Conservation (phyloP, 202 grass and related monocot species). For the Hordeum pubiflorum region DNA sequence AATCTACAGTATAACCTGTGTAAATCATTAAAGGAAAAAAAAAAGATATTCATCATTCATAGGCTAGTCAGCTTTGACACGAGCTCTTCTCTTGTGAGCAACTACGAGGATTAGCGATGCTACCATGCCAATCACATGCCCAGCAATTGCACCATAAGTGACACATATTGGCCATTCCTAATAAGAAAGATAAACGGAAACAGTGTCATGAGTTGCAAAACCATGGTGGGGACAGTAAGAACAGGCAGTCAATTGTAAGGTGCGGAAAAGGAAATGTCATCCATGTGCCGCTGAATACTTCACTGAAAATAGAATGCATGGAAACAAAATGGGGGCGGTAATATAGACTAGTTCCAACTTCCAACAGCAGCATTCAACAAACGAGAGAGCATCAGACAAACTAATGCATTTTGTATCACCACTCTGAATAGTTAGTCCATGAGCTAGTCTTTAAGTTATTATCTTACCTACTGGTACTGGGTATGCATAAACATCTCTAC, state of each 20-base stretch:
- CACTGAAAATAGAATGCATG: neutral
- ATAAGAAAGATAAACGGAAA: constrained; percentile 17
- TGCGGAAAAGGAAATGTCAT: neutral
- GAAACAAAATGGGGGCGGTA: neutral
- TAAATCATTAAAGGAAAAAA: neutral
- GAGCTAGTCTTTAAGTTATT: neutral
- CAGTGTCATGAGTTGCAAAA: neutral
- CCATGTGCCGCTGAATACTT: neutral
- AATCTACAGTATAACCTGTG: neutral
- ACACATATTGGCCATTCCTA: constrained; percentile 96
- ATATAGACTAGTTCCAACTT: neutral
- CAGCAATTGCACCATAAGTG: constrained; percentile 66
- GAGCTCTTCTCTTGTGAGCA: constrained; percentile 33
- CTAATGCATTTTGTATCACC: neutral
- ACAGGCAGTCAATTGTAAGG: neutral
- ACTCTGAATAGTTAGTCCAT: neutral
- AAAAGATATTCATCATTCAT: neutral
- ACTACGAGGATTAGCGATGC: constrained; percentile 35
- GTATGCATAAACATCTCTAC: neutral
- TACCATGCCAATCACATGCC: constrained; percentile 57
- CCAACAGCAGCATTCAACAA: neutral
- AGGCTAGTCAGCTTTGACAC: constrained; percentile 58
- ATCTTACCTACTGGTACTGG: neutral
- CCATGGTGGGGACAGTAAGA: neutral
- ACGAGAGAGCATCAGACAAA: neutral